Percentiles rank a stretch among this genome's conserved stretches.
Conservation (phyloP, 2,329 filamentous ascomycete species). For the Fusarium ramigenum region DNA sequence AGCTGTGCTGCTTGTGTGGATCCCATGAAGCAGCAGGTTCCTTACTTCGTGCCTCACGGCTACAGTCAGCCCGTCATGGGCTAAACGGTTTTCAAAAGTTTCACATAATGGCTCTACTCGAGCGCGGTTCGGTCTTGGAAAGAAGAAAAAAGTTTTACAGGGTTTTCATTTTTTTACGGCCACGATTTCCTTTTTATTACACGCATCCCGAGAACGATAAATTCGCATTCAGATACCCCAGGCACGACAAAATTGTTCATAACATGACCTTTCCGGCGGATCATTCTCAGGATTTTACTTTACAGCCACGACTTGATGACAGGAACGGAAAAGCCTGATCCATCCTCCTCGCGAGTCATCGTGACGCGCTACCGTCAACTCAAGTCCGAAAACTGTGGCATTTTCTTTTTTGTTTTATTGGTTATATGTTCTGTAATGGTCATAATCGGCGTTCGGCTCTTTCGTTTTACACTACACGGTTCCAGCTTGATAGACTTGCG, state of each 20-base stretch:
- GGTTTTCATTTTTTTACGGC: slow-evolving; percentile 44
- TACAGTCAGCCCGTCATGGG: slow-evolving; percentile 67
- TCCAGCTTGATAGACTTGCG: slow-evolving; percentile 41
- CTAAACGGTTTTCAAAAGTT: slow-evolving; percentile 44
- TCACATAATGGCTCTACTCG: slow-evolving; percentile 31
- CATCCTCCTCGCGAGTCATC: not conserved
- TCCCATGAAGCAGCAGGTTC: slow-evolving; percentile 57
- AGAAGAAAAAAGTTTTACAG: slow-evolving; percentile 43
- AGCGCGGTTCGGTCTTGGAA: slow-evolving; percentile 34
- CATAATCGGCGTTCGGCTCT: slow-evolving; percentile 44
- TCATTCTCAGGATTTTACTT: slow-evolving; percentile 41
- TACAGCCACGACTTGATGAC: slow-evolving; percentile 26
- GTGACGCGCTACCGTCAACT: not conserved
- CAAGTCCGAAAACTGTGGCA: slow-evolving; percentile 10
- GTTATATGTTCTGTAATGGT: slow-evolving; percentile 50
- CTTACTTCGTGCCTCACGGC: slow-evolving; percentile 59
- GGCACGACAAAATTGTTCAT: slow-evolving; percentile 50
- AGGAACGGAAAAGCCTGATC: not conserved
- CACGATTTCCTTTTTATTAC: slow-evolving; percentile 46
- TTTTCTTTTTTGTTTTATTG: slow-evolving; percentile 31
- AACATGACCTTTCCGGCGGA: slow-evolving; percentile 43
- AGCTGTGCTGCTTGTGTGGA: slow-evolving; percentile 58
- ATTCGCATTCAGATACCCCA: slow-evolving; percentile 54
- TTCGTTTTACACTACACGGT: slow-evolving; percentile 40
- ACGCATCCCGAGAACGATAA: slow-evolving; percentile 47